A percentile compares a stretch with the other conserved stretches of the same genome.
Conservation (phyloP, 805 yeast genomes). For the Millerago galiae region DNA sequence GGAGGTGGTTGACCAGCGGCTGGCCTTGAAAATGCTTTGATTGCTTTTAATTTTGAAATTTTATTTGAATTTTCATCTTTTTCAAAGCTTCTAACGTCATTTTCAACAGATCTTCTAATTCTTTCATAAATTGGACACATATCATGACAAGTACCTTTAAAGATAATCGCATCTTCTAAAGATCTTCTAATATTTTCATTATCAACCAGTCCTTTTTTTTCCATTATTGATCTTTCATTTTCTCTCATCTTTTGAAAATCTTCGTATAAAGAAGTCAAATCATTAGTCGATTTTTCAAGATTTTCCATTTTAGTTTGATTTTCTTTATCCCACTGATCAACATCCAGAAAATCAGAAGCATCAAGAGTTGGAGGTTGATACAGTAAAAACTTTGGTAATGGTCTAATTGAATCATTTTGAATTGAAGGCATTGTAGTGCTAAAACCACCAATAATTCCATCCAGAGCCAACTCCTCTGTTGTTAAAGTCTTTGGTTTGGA, state of each 20-base stretch:
- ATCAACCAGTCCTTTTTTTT: conserved; percentile 74
- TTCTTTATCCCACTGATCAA: conserved; percentile 64
- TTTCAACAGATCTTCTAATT: conserved; percentile 78
- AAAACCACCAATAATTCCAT: conserved; percentile 22
- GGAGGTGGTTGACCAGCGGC: conserved; percentile 99
- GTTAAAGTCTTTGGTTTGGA: background rate
- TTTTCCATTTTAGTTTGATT: conserved; percentile 59
- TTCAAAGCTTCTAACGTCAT: conserved; percentile 77
- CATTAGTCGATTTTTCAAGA: conserved; percentile 46
- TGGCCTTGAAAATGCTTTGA: conserved; percentile 92
- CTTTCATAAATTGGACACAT: conserved; percentile 97
- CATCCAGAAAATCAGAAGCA: conserved; percentile 20
- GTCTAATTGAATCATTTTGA: conserved; percentile 17
- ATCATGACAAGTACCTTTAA: conserved; percentile 82
- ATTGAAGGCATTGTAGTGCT: conserved; percentile 4
- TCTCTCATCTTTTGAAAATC: conserved; percentile 69
- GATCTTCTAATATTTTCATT: conserved; percentile 76
- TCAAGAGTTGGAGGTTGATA: conserved; percentile 31
- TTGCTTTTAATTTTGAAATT: conserved; percentile 56
- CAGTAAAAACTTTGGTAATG: conserved; percentile 30
- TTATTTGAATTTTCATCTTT: conserved; percentile 47
- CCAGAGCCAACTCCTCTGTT: conserved; percentile 9
- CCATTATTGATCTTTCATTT: conserved; percentile 73
- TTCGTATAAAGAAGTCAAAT: conserved; percentile 69
- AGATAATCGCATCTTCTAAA: conserved; percentile 80